Conservation (phyloP, 371 early-diverging fungal genomes). For the Apophysomyces variabilis region DNA sequence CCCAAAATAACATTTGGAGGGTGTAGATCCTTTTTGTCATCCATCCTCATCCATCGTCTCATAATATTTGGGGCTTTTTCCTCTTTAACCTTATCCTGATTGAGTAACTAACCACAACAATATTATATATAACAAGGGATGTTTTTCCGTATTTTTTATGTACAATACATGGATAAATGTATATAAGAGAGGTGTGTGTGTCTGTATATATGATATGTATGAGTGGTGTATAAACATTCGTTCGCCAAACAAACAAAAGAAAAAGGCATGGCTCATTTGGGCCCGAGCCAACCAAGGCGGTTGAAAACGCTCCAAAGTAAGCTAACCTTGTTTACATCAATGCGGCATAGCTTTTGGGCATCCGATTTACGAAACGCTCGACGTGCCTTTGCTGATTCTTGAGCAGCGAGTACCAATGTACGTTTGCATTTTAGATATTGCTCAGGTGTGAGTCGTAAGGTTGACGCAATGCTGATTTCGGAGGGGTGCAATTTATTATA, state of each 20-base stretch:
- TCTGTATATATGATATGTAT: slow-evolving; percentile 5
- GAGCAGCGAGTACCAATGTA: slow-evolving; percentile 41
- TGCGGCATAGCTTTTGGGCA: slow-evolving; percentile 53
- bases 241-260: slow-evolving; percentile 9
- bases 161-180: background rate
- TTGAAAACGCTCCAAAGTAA: slow-evolving; percentile 46
- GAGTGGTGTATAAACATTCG: slow-evolving; percentile 4
- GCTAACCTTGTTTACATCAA: slow-evolving; percentile 54
- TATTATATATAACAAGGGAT: background rate
- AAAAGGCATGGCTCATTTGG: slow-evolving; percentile 25
- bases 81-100: slow-evolving; percentile 2
- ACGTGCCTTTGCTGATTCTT: slow-evolving; percentile 26
- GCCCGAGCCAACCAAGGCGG: slow-evolving; percentile 45
- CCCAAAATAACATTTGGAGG: background rate
- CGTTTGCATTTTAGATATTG: slow-evolving; percentile 66
- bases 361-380: slow-evolving; percentile 50
- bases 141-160: background rate
- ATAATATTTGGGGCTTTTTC: background rate
- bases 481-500: slow-evolving; percentile 59
- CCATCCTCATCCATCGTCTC: background rate
- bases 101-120: background rate
- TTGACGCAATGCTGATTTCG: slow-evolving; percentile 68
- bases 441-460: slow-evolving; percentile 70
- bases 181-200: background rate
- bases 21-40: too few species aligned